Evolutionary conservation across 2,329 filamentous ascomycete species (phyloP), one percentile per base, ranked within the genome.

Genomic region (Penicillium sp.): DNA sequence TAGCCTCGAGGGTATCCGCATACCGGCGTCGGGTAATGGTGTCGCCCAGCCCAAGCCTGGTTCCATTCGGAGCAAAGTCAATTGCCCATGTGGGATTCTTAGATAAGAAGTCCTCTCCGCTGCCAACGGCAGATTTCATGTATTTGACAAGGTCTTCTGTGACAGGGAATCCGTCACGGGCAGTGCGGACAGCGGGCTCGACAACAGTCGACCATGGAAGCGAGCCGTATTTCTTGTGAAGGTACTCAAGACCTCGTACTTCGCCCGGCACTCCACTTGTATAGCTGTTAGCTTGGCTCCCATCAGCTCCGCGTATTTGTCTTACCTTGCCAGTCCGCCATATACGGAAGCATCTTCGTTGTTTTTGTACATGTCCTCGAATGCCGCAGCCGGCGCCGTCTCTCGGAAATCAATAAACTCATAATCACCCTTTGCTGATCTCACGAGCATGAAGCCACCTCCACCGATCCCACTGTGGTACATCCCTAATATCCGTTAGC

Each of bases 321-420:
- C 68, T 19, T 72, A 81, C 80, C 79, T 82, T 54, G 90, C 88
- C 33, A 96, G 76, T 0, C 91, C 92, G 3, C 90, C 89, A 29
- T 79, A 80, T 1, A 93, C 78, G 54, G 90, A 92, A 1, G 83
- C 86, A 2, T 81, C 74, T 1, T 82, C 79, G 62, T 94, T 88
- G 54, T 86, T 86, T 57, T 84, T 81, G 73, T 89, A 97, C 93
- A 97, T 97, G 68, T 95, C 85, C 73, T 92, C 81, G 63, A 82
- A 87, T 0, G 92, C 90, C 0, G 90, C 89, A 0, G 88, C 89
- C 0, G 93, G 93, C 0, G 93, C 93, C 0, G 89, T 86, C 73
- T 97, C 93, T 47, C 93, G 83, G 70, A 96, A 97, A 75, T 97
- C 93, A 65, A 97, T 86, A 58, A 88, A 87, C 70, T 96, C 91